Evolutionary conservation across 306 rosid genomes (phyloP), one percentile per base, ranked within the genome.

Genomic region (Potentilla sterilis): DNA sequence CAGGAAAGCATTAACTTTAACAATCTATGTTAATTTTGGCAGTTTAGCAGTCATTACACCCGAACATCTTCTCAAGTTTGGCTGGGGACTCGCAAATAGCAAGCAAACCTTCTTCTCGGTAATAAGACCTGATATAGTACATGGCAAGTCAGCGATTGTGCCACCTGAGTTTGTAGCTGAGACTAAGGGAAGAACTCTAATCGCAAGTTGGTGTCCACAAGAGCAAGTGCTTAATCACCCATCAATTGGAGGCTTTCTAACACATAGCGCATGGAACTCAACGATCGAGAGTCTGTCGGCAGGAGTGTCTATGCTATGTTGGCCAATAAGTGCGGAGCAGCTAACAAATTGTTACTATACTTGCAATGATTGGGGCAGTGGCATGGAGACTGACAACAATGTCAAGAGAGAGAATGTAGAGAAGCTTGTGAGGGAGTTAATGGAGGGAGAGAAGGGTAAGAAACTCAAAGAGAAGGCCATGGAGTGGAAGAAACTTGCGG

Each of bases 401-500:
- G 75, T 44, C 22, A 77, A 68, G 59, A 67, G 75, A 68, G 69
- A 68, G 1, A 43, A 68, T 11, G 58, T 68, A 1, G 75, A 77
- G 54, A 57, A 77, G 14, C 75, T 79, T 34, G 75, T 79, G 8
- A 54, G 21, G 37, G 69, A 66, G 58, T 44, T 79, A 61, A 65
- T 79, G 78, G 78, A 66, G 69, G 61, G 51, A 43, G 52, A 73
- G 19, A 73, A 66, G 41, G 75, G 82, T 5, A 72, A 44, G 74
- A 55, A 41, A 41, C 43, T 79, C 69, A 78, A 49, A 67, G 51
- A 4, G 2, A 78, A 71, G 72, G 73, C 77, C 65, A 62, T 63
- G 55, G 66, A 79, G 47, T 79, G 47, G 78, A 79, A 79, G 74
- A 79, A 55, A 65, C 76, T 79, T 22, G 78, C 78, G 0, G 62